Conservation (phyloP, 148 eudicot species). For the Gaultheria prostrata region DNA sequence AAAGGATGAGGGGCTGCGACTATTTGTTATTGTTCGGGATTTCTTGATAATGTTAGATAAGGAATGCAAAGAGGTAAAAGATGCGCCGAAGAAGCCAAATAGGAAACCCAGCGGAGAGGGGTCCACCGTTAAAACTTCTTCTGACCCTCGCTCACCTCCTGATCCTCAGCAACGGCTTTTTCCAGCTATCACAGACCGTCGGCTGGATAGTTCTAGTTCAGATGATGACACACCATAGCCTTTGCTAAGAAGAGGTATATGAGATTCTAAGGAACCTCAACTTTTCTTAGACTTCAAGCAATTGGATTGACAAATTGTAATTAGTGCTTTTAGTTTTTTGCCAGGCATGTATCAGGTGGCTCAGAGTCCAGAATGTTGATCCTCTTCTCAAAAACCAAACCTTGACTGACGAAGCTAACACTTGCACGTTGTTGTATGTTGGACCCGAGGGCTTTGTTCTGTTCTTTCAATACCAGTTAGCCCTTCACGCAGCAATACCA, state of each 20-base stretch:
- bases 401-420: slow-evolving; percentile 13
- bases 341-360: slow-evolving; percentile 5
- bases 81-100: slow-evolving; percentile 40
- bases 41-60: slow-evolving; percentile 65
- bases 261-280: neutral
- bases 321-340: neutral
- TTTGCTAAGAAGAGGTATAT: slow-evolving; percentile 2
- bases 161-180: slow-evolving; percentile 44
- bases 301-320: neutral
- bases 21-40: slow-evolving; percentile 66
- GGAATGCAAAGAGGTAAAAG: slow-evolving; percentile 66
- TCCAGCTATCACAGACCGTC: slow-evolving; percentile 43
- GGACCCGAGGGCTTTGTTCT: slow-evolving; percentile 3
- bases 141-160: slow-evolving; percentile 28
- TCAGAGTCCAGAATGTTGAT: neutral
- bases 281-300: neutral
- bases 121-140: slow-evolving; percentile 27
- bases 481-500: neutral
- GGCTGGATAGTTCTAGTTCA: slow-evolving; percentile 55
- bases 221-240: slow-evolving; percentile 45
- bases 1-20: slow-evolving; percentile 71
- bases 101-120: slow-evolving; percentile 35
- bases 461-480: neutral
- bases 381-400: neutral
- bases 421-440: neutral